A percentile compares a stretch with the other conserved stretches of the same genome.
Evolutionary conservation across 1,284 basidiomycete genomes (phyloP).

Genomic region (Cutaneotrichosporon dermatis): DNA sequence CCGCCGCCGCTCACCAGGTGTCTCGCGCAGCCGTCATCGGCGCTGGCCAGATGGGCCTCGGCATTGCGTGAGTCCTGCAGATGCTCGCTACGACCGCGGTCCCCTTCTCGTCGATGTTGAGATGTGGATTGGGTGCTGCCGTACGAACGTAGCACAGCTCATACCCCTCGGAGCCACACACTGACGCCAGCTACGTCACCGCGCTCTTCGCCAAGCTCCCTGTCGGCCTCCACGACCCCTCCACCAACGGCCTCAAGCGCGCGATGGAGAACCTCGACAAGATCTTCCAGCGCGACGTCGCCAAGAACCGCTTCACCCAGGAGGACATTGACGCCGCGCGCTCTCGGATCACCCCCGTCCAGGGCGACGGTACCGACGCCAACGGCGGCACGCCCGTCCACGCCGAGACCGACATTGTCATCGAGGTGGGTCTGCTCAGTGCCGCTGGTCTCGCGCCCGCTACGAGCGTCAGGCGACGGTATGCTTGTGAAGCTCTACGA

Average conservation of each 20-base stretch:
- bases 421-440: no score
- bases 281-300: constrained; percentile 80
- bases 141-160: no score
- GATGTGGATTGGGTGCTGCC: no score
- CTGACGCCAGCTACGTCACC: constrained; percentile 36
- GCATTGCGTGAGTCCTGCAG: constrained; percentile 46
- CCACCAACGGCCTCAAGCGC: constrained; percentile 30
- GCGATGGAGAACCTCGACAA: constrained; percentile 54
- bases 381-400: constrained; percentile 50
- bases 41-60: constrained; percentile 47
- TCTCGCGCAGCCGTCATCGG: constrained; percentile 41
- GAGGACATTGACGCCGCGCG: constrained; percentile 67
- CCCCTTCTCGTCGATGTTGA: no score
- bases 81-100: no score
- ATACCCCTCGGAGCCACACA: no score
- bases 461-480: no score
- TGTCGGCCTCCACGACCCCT: constrained; percentile 40
- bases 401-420: constrained; percentile 76
- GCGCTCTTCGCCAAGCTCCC: constrained; percentile 40
- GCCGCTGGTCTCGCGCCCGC: no score
- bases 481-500: no score
- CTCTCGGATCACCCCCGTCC: constrained; percentile 61
- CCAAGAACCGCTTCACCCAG: constrained; percentile 70
- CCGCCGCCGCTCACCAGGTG: constrained; percentile 13
- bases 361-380: constrained; percentile 32